phyloP scores from a whole-genome alignment of 1,284 basidiomycete genomes.

The Malassezia arunalokei region DNA sequence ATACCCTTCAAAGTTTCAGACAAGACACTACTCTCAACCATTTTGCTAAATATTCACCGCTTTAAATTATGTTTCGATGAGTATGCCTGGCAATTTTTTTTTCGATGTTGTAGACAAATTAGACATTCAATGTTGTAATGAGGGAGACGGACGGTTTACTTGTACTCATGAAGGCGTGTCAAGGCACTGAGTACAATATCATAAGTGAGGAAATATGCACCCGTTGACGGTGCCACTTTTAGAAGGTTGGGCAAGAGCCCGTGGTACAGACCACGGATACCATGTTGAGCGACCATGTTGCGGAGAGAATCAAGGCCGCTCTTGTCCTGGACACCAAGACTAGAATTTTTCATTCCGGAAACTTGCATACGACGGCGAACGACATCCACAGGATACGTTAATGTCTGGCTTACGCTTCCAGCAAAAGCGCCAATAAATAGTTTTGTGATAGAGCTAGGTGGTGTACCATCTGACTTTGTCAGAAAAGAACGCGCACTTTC shows the following conservation, averaged over 20 bases:
- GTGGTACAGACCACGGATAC: constrained; percentile 63
- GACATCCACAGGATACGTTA: constrained; percentile 93
- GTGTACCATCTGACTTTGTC: constrained; percentile 27
- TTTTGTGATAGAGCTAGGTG: constrained; percentile 30
- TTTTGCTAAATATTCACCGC: too few species aligned
- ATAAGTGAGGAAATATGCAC: constrained; percentile 36
- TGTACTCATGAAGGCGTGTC: not conserved
- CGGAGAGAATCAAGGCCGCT: constrained; percentile 56
- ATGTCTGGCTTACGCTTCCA: constrained; percentile 68
- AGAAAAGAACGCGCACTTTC: constrained; percentile 38
- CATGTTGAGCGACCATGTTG: constrained; percentile 62
- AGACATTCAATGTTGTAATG: not conserved
- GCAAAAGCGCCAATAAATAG: constrained; percentile 51
- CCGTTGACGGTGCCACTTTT: constrained; percentile 51
- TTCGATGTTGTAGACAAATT: not conserved
- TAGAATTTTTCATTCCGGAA: constrained; percentile 62
- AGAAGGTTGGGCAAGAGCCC: constrained; percentile 83
- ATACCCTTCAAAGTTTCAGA: too few species aligned
- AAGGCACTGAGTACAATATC: constrained; percentile 21
- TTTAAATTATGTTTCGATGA: too few species aligned
- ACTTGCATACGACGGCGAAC: constrained; percentile 90
- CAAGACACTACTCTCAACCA: too few species aligned
- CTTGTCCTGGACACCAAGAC: constrained; percentile 60
- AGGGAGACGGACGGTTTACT: not conserved
- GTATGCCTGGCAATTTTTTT: too few species aligned